A percentile compares a stretch with the other conserved stretches of the same genome.
Conservation (phyloP, 116 monocot species). For the Thalassia testudinum region DNA sequence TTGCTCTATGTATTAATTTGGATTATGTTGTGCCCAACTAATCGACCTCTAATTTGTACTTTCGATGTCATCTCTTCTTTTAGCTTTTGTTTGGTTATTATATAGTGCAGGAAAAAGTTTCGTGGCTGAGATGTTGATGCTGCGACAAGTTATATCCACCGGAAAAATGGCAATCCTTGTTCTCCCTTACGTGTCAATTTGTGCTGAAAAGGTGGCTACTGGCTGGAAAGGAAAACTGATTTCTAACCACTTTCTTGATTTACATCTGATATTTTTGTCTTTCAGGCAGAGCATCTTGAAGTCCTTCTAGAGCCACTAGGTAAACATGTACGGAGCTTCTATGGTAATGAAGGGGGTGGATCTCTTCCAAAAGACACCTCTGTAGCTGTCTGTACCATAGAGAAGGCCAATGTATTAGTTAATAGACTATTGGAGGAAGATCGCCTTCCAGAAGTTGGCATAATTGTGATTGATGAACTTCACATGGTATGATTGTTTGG, state of each 20-base stretch:
- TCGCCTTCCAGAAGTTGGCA: constrained; percentile 95
- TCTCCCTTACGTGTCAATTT: constrained; percentile 96
- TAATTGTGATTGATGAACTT: constrained; percentile 97
- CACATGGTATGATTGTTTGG: constrained; percentile 60
- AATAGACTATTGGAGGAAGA: constrained; percentile 89
- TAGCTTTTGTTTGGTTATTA: neutral
- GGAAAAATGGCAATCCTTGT: constrained; percentile 94
- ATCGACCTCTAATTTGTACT: no score
- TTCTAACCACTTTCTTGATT: neutral
- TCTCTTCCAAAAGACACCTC: constrained; percentile 92
- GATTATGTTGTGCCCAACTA: no score
- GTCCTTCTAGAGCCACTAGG: constrained; percentile 81
- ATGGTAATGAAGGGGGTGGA: constrained; percentile 88
- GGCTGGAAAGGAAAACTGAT: neutral
- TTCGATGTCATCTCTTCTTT: no score
- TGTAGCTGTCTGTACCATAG: constrained; percentile 98
- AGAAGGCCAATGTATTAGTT: constrained; percentile 93
- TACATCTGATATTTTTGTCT: neutral
- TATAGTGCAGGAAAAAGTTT: constrained; percentile 96
- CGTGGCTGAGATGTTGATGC: constrained; percentile 97
- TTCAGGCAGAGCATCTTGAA: constrained; percentile 88
- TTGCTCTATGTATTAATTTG: no score
- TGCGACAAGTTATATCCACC: constrained; percentile 64
- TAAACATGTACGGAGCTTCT: constrained; percentile 94
- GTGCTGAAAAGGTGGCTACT: constrained; percentile 79